These are phyloP conservation scores for Kwoniella dejecticola DNA, from an alignment of 768 basidiomycete genomes.

Conservation along the genomic window DNA sequence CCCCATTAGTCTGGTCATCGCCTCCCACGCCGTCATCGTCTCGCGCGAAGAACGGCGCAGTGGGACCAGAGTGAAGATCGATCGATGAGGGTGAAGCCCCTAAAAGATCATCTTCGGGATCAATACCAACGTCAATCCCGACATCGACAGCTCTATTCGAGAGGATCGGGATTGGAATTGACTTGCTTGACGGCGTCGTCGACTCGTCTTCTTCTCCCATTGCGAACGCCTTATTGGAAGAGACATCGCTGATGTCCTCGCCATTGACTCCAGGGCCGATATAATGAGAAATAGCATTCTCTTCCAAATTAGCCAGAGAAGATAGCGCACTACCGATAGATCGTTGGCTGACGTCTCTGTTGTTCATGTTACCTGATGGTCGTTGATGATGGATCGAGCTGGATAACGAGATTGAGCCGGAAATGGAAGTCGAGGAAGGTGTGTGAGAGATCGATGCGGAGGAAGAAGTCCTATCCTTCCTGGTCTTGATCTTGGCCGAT, in stretches of 20 bases:
- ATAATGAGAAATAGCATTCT: background rate
- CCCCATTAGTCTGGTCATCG: background rate
- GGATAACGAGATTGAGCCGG: background rate
- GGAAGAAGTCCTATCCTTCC: conserved; percentile 24
- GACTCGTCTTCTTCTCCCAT: conserved; percentile 15
- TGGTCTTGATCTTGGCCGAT: conserved; percentile 56
- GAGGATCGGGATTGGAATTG: background rate
- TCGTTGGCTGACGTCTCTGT: background rate
- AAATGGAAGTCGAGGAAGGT: background rate
- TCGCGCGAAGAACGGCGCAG: background rate
- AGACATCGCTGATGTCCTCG: no score
- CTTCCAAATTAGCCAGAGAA: background rate
- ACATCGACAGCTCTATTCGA: background rate
- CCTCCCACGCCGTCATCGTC: background rate
- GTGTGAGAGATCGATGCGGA: background rate
- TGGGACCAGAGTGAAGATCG: background rate
- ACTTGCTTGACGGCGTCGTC: background rate
- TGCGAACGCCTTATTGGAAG: background rate
- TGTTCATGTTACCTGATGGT: background rate
- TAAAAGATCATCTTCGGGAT: conserved; percentile 3
- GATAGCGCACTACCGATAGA: conserved; percentile 10
- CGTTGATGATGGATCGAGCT: background rate
- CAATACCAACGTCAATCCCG: background rate
- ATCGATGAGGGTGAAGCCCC: background rate
- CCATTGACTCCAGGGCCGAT: background rate